Evolutionary conservation across 2,329 filamentous ascomycete species (phyloP).

Genomic region (Hypoxylon sp.): DNA sequence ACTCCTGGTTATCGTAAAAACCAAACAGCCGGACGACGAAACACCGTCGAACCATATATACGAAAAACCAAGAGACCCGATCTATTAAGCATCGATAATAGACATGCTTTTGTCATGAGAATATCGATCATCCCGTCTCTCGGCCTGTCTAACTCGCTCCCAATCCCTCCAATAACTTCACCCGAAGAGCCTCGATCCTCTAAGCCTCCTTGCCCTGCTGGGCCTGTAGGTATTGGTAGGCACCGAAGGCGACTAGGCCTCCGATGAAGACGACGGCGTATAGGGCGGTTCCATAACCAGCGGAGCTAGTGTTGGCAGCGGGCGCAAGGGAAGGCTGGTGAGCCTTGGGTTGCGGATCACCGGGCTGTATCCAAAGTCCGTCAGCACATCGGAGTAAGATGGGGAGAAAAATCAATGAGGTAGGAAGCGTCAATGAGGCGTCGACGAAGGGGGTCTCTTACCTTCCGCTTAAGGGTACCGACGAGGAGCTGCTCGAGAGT

Average conservation of each 20-base stretch:
- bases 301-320: conserved; percentile 63
- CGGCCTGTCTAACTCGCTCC: conserved; percentile 34
- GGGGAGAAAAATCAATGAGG: conserved; percentile 2
- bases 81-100: conserved; percentile 49
- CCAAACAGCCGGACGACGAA: conserved; percentile 24
- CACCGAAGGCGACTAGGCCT: conserved; percentile 81
- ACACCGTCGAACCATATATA: conserved; percentile 26
- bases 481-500: conserved; percentile 84
- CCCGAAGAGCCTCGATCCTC: conserved; percentile 18
- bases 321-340: conserved; percentile 64
- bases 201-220: conserved; percentile 57
- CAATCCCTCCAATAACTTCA: conserved; percentile 8
- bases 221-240: conserved; percentile 87
- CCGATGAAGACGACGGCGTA: conserved; percentile 87
- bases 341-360: conserved; percentile 82
- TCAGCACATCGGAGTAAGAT: conserved; percentile 46
- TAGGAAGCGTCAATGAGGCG: conserved; percentile 5
- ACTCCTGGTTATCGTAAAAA: conserved; percentile 23
- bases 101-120: conserved; percentile 38
- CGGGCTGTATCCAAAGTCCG: conserved; percentile 66
- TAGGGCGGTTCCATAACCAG: conserved; percentile 80
- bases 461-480: conserved; percentile 84
- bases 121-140: conserved; percentile 41
- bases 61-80: conserved; percentile 39
- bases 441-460: conserved; percentile 61